Base-by-base conservation (phyloP, 345 rosid species). In the Aegle marmelos region DNA sequence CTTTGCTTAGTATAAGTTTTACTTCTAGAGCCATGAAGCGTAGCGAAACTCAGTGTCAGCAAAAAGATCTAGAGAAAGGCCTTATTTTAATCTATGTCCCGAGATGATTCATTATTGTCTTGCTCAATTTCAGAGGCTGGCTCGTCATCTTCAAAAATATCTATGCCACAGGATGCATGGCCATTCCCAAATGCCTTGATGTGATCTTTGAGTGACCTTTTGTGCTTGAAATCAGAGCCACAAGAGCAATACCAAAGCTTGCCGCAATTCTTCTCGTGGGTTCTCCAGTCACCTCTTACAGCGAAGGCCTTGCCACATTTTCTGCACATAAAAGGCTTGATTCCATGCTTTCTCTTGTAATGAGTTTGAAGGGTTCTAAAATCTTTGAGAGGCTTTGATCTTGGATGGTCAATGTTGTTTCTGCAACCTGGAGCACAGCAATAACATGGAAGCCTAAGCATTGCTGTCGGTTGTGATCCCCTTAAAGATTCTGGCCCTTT, bases 331-430 rank as follows among this genome's bases (percentile, higher is more conserved):
- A 92, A 96, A n/a, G 99, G 98, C 74, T 90, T 94, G 80, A 85
- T 87, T 37, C 99, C 98, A 73, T 96, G 99, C 78, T 91, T 96
- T 48, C 99, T 83, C 84, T 94, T 96, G 94, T 92, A 96, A 84
- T 96, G 99, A 7, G 99, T 96, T 81, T 96, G 99, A 54, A 96
- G 98, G n/a, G 99, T 96, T 75, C 99, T 82, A 75, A 96, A 96
- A 79, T 96, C 99, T 74, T 94, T 96, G 69, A 96, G 93, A 0
- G 98, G 97, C 50, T 89, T 92, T 13, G 98, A 86, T 72, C 98
- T 83, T 10, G 98, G 99, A 80, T 96, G 95, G 73, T 96, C 93
- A 50, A 96, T 91, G 93, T 96, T 90, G 93, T 94, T 94, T 87
- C 87, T 88, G 86, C 99, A 96, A 6, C 95, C 98, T 1, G 95